Evolutionary conservation across 2,329 filamentous ascomycete species (phyloP), one percentile per base, ranked within the genome.

Genomic region (Pseudogymnoascus sp.): DNA sequence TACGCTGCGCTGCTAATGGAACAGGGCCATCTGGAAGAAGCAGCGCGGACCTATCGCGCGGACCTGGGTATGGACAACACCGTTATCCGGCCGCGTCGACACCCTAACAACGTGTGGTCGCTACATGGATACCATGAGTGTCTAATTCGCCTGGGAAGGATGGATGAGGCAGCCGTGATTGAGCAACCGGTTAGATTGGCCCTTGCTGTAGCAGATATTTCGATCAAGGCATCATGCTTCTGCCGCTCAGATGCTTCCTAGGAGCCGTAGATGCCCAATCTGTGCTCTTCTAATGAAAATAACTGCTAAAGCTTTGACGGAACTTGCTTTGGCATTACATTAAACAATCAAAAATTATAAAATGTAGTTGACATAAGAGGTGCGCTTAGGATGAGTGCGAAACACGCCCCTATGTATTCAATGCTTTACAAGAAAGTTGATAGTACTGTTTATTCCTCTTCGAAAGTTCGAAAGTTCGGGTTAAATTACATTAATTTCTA

Each of bases 91-190:
- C 82, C 87, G 0, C 77, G 84, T 60, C 83, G 83, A 66, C 89
- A 91, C 73, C 86, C 83, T 6, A 87, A 87, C 59, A 92, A 93
- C 67, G 84, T 92, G 0, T 92, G 89, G 89, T 82, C 88, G 4
- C 73, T 92, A 65, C 87, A 90, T 68, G 89, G 89, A 0, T 88
- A 86, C 67, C 82, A 90, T 66, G 89, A 92, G 74, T 90, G 89
- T 70, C 71, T 91, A 59, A 67, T 79, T 3, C 82, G 77, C 65
- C 71, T 88, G 13, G 84, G 82, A 0, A 75, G 79, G 13, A 69
- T 62, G 1, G 75, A 72, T 0, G 82, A 84, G 69, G 82, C 80
- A 5, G 70, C 68, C 3, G 75, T 79, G n/a, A 70, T 85, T 15
- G 69, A 75, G 64, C 73, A 78, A 66, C 79, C 83, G 71, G 70